Conservation (phyloP, 495 filamentous ascomycete species). For the Bryoglossum gracile region DNA sequence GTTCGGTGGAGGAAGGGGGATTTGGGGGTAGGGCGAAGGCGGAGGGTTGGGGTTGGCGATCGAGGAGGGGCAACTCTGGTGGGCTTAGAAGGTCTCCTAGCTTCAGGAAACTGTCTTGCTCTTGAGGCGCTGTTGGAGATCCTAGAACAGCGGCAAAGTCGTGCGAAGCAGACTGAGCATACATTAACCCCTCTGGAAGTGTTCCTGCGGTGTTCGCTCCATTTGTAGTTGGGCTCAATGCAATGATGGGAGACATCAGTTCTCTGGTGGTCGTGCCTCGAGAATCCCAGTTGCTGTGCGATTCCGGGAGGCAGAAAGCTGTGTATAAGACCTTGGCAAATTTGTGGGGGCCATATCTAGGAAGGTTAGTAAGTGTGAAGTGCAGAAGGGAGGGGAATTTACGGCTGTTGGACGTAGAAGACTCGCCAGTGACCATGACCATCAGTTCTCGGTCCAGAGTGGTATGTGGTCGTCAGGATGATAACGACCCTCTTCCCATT, state of each 20-base stretch:
- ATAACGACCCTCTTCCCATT: constrained; percentile 25
- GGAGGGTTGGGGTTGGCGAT: not conserved
- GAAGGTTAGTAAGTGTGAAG: too few species aligned
- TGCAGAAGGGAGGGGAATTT: constrained; percentile 9
- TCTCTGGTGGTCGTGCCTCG: not conserved
- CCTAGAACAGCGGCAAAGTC: too few species aligned
- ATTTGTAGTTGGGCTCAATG: too few species aligned
- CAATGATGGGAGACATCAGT: not conserved
- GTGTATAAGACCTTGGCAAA: constrained; percentile 45
- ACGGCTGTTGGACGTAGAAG: constrained; percentile 31
- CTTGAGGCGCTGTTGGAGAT: too few species aligned
- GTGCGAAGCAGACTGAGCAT: too few species aligned
- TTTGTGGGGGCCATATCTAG: constrained; percentile 52
- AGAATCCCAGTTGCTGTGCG: not conserved
- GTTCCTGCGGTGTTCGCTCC: too few species aligned
- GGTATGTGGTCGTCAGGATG: constrained; percentile 21
- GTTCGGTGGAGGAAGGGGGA: constrained; percentile 23
- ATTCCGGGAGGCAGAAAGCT: constrained; percentile 7
- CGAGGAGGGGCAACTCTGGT: too few species aligned
- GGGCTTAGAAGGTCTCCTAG: too few species aligned
- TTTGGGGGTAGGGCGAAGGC: not conserved
- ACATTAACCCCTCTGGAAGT: too few species aligned
- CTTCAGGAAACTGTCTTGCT: too few species aligned
- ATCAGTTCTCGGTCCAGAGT: constrained; percentile 10
- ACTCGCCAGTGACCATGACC: constrained; percentile 12